A percentile compares a stretch with the other conserved stretches of the same genome.
Evolutionary conservation across 1,139 yeast species (phyloP).

Genomic region (Saccharomyces hybrid): DNA sequence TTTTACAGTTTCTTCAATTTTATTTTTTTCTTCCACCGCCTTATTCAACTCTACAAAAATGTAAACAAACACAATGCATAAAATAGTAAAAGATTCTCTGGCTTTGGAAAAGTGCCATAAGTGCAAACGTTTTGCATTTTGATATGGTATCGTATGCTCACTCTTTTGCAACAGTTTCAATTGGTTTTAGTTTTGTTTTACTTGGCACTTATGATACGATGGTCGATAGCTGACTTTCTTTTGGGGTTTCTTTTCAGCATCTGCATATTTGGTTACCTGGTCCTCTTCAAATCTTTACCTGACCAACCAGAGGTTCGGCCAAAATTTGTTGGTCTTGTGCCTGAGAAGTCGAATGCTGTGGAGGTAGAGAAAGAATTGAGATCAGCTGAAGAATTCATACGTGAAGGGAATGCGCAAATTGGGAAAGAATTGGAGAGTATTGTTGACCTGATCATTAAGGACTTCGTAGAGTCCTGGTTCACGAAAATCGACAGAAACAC

Average conservation of each 20-base stretch:
- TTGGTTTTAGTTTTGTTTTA: background rate
- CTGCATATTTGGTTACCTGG: background rate
- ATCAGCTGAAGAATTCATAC: conserved; percentile 11
- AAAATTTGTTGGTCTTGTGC: background rate
- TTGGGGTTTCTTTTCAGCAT: background rate
- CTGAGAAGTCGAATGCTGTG: background rate
- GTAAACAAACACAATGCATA: background rate
- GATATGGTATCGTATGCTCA: background rate
- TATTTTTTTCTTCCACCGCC: background rate
- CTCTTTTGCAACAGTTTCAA: background rate
- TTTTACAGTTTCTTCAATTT: background rate
- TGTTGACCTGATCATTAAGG: conserved; percentile 45
- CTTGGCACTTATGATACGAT: background rate
- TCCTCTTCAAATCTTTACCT: background rate
- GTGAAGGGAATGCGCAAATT: conserved; percentile 33
- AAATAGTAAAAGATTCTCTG: background rate
- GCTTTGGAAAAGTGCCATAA: background rate
- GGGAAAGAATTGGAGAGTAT: conserved; percentile 49
- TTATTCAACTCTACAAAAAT: background rate
- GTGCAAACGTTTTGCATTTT: background rate
- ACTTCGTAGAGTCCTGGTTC: conserved; percentile 65
- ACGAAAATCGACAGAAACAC: conserved; percentile 35
- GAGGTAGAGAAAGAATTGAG: background rate
- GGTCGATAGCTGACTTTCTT: background rate
- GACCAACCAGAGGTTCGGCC: background rate